A percentile compares a stretch with the other conserved stretches of the same genome.
phyloP scores from a whole-genome alignment of 2,329 filamentous ascomycete genomes.

The Botryotinia calthae region DNA sequence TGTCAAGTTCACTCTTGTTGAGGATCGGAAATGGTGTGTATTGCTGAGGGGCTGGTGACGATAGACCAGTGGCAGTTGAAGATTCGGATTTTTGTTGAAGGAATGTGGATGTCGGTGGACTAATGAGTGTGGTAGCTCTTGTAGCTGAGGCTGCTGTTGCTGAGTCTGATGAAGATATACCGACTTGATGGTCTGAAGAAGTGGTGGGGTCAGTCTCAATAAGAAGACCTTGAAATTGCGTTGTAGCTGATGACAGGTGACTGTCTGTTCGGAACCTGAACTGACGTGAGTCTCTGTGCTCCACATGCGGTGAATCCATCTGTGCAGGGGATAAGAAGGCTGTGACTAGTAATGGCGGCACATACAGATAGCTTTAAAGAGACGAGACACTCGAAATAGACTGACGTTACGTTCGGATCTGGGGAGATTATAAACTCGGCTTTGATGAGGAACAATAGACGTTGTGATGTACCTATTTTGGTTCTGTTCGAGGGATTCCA shows the following conservation, averaged over 20 bases:
- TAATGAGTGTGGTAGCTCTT: slow-evolving; percentile 20
- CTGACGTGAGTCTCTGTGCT: slow-evolving; percentile 38
- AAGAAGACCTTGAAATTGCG: slow-evolving; percentile 36
- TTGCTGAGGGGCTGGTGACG: slow-evolving; percentile 30
- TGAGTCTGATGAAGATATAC: slow-evolving; percentile 28
- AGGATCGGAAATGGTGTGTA: slow-evolving; percentile 35
- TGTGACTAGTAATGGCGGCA: slow-evolving; percentile 34
- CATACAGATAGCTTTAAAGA: slow-evolving; percentile 25
- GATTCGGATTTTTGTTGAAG: slow-evolving; percentile 11
- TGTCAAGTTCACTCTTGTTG: slow-evolving; percentile 33
- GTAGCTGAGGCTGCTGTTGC: slow-evolving; percentile 26
- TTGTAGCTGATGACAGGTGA: slow-evolving; percentile 36
- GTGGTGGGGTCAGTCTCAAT: slow-evolving; percentile 29
- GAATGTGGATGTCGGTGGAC: slow-evolving; percentile 19
- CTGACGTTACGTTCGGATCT: slow-evolving; percentile 21
- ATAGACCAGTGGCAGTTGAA: slow-evolving; percentile 20
- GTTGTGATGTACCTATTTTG: slow-evolving; percentile 36
- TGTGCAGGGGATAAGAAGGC: slow-evolving; percentile 30
- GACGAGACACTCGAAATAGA: slow-evolving; percentile 25
- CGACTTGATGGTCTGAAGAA: slow-evolving; percentile 26
- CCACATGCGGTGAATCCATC: slow-evolving; percentile 39
- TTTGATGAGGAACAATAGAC: slow-evolving; percentile 25
- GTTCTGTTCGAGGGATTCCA: slow-evolving; percentile 32
- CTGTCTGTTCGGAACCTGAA: slow-evolving; percentile 37
- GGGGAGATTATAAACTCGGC: slow-evolving; percentile 22